Evolutionary conservation across 495 filamentous ascomycete genomes (phyloP).

Genomic region (Aspergillus conjunctus): DNA sequence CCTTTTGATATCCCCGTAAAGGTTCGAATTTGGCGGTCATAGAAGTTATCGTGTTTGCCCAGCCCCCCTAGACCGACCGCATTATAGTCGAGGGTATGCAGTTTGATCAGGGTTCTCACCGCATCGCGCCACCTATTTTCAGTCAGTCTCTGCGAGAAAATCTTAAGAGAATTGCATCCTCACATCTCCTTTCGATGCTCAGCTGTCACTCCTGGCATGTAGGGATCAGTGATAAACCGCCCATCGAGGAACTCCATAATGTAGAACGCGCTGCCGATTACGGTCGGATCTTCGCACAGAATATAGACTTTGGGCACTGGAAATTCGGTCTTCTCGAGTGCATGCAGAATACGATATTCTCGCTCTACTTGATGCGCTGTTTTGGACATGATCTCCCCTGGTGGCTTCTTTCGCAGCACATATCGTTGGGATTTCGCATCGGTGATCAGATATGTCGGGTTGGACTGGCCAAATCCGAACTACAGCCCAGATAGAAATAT

Average conservation of each 20-base stretch:
- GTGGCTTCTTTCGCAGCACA: constrained; percentile 81
- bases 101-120: constrained; percentile 1
- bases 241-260: constrained; percentile 21
- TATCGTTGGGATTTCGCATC: constrained; percentile 31
- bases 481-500: not conserved
- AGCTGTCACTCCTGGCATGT: constrained; percentile 8
- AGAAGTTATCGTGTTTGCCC: constrained; percentile 11
- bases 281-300: constrained; percentile 9
- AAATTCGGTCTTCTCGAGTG: constrained; percentile 2
- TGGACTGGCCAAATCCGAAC: constrained; percentile 20
- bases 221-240: constrained; percentile 9
- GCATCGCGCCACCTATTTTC: constrained; percentile 16
- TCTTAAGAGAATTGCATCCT: not conserved
- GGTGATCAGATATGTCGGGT: constrained; percentile 18
- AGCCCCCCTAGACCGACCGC: not conserved
- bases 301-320: constrained; percentile 12
- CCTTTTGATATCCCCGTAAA: not conserved
- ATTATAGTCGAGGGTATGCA: constrained; percentile 2
- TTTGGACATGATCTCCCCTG: constrained; percentile 62
- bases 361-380: constrained; percentile 20
- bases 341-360: constrained; percentile 16
- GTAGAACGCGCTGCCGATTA: constrained; percentile 19
- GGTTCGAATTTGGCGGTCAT: constrained; percentile 9
- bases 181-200: constrained; percentile 9
- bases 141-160: not conserved